A percentile compares a stretch with the other conserved stretches of the same genome.
phyloP scores from a whole-genome alignment of 768 basidiomycete genomes.

The Crassisporium funariophilum region DNA sequence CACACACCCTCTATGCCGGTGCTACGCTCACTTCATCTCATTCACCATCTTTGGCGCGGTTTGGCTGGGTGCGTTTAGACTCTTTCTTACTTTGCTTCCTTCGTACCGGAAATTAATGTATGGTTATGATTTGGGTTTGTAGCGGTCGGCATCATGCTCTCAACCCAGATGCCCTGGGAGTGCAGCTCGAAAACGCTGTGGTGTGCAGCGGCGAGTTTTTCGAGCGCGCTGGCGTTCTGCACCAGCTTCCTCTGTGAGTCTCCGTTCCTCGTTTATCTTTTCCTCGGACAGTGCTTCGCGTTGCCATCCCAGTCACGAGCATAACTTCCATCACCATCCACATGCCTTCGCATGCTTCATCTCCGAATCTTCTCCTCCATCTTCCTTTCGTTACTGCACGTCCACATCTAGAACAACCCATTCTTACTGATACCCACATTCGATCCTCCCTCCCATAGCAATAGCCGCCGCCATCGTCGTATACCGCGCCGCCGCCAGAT shows the following conservation, averaged over 20 bases:
- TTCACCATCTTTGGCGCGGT: constrained; percentile 29
- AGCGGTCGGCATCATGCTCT: constrained; percentile 37
- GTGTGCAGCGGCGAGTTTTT: constrained; percentile 36
- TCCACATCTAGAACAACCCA: too few relatives aligned
- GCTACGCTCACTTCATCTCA: constrained; percentile 33
- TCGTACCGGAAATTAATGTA: neutral
- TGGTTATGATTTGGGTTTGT: neutral
- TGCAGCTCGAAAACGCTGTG: constrained; percentile 32
- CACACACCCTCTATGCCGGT: constrained; percentile 32
- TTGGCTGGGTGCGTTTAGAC: constrained; percentile 33
- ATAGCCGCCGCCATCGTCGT: constrained; percentile 25
- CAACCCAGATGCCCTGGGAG: constrained; percentile 33
- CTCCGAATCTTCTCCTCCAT: too few relatives aligned
- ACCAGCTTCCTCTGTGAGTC: constrained; percentile 33
- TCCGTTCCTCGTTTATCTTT: neutral
- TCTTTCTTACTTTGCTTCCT: neutral
- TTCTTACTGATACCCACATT: constrained; percentile 4
- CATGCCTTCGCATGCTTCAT: neutral
- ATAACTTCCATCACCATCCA: neutral
- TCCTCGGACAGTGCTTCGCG: neutral
- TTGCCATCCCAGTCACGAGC: neutral
- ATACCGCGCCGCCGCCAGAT: constrained; percentile 21
- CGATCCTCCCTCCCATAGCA: constrained; percentile 16
- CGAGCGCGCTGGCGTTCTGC: constrained; percentile 33
- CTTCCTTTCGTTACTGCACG: too few relatives aligned